phyloP scores from a whole-genome alignment of 805 yeast genomes.

The Candida michaelii region DNA sequence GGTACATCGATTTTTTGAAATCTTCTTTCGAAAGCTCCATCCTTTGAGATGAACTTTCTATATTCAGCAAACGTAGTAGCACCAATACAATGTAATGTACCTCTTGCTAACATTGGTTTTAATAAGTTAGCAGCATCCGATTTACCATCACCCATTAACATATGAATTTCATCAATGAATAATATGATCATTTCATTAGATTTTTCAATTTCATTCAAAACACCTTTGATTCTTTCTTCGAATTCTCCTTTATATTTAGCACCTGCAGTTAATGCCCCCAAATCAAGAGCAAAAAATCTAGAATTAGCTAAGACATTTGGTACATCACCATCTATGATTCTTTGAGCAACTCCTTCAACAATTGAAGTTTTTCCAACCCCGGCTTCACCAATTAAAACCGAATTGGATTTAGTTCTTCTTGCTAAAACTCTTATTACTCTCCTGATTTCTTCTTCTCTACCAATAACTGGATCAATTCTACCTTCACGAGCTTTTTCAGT shows the following conservation, averaged over 20 bases:
- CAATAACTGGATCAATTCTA: constrained; percentile 95
- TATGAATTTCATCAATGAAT: constrained; percentile 96
- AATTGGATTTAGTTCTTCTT: constrained; percentile 96
- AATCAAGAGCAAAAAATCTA: constrained; percentile 81
- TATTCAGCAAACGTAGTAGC: constrained; percentile 96
- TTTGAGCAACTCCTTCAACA: constrained; percentile 97
- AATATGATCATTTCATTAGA: constrained; percentile 82
- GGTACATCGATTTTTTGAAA: constrained; percentile 96
- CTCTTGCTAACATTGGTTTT: constrained; percentile 97
- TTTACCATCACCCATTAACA: constrained; percentile 99
- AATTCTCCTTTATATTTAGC: constrained; percentile 98
- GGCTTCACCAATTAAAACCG: constrained; percentile 96
- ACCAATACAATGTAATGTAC: constrained; percentile 94
- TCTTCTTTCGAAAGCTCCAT: constrained; percentile 98
- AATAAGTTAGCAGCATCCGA: constrained; percentile 94
- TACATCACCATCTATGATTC: constrained; percentile 93
- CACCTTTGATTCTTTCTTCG: constrained; percentile 97
- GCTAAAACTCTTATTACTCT: constrained; percentile 92
- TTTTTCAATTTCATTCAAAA: constrained; percentile 87
- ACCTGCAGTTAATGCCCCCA: constrained; percentile 97
- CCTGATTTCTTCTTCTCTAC: constrained; percentile 97
- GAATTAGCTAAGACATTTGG: constrained; percentile 84
- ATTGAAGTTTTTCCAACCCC: constrained; percentile 99
- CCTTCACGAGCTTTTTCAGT: constrained; percentile 94
- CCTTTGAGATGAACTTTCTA: constrained; percentile 88